Base-by-base conservation (phyloP, 73 alveolate genomes). In the Blepharisma japonicum region DNA sequence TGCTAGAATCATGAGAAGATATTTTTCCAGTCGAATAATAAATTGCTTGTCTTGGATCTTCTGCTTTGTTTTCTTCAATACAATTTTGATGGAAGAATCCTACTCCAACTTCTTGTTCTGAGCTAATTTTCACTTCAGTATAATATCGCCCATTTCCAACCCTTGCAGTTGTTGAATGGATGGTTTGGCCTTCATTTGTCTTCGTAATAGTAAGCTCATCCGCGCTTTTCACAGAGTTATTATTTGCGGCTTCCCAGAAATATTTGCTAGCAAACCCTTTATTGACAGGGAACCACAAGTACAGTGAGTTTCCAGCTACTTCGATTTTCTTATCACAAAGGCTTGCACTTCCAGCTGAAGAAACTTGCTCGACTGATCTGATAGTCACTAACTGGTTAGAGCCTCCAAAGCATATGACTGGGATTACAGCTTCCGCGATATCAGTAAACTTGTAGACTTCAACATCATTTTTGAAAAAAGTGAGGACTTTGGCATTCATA, bases 351-450 rank as follows among this genome's bases (percentile, higher is more conserved):
- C 76, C 80, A n/a, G 47, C 74, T 14, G 49, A 18, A 32, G 42
- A 32, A 32, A 32, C 42, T 5, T 61, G 14, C 23, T 61, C 74
- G 14, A 70, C 80, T 70, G 80, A 70, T 2, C n/a, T n/a, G 11
- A 70, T 39, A 7, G 80, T 70, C 71, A 70, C 80, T n/a, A 70
- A 3, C 61, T 70, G 66, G 45, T 45, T 45, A 2, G 56, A 39
- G n/a, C 80, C 80, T 0, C 80, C 80, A 45, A 70, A 70, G 61
- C 80, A 70, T 7, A 70, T 70, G 25, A 70, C 27, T n/a, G 80
- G 80, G 20, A 7, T 2, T 0, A 70, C 66, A 2, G 11, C 66
- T 2, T 70, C 45, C 0, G 76, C 21, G 11, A 47, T 14, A 9
- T 20, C 61, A 14, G 56, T 18, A 4, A 61, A 61, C 27, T 47